Evolutionary conservation across 2,329 filamentous ascomycete species (phyloP).

Genomic region (Stemphylium vesicarium): DNA sequence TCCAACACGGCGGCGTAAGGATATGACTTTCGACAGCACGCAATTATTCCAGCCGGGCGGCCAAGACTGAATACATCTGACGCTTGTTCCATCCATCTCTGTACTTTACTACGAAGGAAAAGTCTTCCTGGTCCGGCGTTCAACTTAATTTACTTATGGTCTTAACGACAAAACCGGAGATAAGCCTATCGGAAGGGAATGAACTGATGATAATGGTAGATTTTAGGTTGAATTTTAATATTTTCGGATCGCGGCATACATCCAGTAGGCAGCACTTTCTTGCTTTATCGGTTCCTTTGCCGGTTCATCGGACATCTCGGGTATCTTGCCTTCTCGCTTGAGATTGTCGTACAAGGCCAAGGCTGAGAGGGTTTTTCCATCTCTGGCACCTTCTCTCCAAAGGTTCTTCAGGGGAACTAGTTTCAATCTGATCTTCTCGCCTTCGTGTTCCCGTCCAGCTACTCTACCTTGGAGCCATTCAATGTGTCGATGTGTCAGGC

Average conservation of each 20-base stretch:
- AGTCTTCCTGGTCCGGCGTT: too few species aligned
- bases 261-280: not conserved
- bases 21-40: slow-evolving; percentile 24
- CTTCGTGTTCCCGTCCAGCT: slow-evolving; percentile 61
- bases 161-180: too few species aligned
- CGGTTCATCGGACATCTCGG: slow-evolving; percentile 22
- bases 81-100: too few species aligned
- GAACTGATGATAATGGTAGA: too few species aligned
- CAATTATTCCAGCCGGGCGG: not conserved
- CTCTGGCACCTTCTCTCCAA: slow-evolving; percentile 62
- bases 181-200: too few species aligned
- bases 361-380: slow-evolving; percentile 63
- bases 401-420: slow-evolving; percentile 58
- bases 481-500: slow-evolving; percentile 56
- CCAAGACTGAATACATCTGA: not conserved
- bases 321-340: slow-evolving; percentile 54
- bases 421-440: slow-evolving; percentile 66
- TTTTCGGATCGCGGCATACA: not conserved
- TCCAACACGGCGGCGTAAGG: slow-evolving; percentile 36
- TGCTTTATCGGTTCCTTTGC: slow-evolving; percentile 17
- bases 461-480: slow-evolving; percentile 59
- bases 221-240: not conserved
- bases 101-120: too few species aligned
- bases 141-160: too few species aligned
- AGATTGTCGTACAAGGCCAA: slow-evolving; percentile 63